A percentile compares a stretch with the other conserved stretches of the same genome.
Conservation (phyloP, 495 filamentous ascomycete genomes). For the Neurospora sp. region DNA sequence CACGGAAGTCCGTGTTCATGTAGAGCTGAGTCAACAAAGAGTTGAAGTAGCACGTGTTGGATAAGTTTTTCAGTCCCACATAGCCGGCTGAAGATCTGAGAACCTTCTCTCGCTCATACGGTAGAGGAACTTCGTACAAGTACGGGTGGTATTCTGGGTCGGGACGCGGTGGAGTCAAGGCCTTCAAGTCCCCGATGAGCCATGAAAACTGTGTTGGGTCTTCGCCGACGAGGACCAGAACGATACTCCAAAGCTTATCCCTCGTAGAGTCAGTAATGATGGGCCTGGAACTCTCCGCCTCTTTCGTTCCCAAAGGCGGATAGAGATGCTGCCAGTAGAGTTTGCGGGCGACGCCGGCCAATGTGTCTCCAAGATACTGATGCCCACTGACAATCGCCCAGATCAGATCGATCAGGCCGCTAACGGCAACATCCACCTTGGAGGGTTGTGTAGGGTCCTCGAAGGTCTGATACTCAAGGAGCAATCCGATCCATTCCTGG, state of each 20-base stretch:
- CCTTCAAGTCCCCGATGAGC: slow-evolving; percentile 43
- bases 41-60: slow-evolving; percentile 96
- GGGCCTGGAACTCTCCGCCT: slow-evolving; percentile 16
- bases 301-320: slow-evolving; percentile 40
- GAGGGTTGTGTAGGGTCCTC: slow-evolving; percentile 41
- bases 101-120: slow-evolving; percentile 54
- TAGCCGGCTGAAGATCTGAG: slow-evolving; percentile 69
- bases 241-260: slow-evolving; percentile 51
- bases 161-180: slow-evolving; percentile 30
- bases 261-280: slow-evolving; percentile 48
- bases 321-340: slow-evolving; percentile 65
- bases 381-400: slow-evolving; percentile 9
- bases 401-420: slow-evolving; percentile 31
- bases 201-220: slow-evolving; percentile 35
- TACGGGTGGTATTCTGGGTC: slow-evolving; percentile 31
- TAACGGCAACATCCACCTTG: slow-evolving; percentile 35
- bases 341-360: slow-evolving; percentile 38
- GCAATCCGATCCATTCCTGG: slow-evolving; percentile 11
- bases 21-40: slow-evolving; percentile 92
- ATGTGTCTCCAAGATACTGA: not conserved
- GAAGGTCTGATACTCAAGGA: slow-evolving; percentile 20
- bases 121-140: slow-evolving; percentile 44
- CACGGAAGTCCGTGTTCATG: slow-evolving; percentile 85
- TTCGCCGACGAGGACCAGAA: slow-evolving; percentile 48
- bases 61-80: slow-evolving; percentile 76